Base-by-base conservation (phyloP, 331 rosid species). In the Rhamnella rubrinervis region DNA sequence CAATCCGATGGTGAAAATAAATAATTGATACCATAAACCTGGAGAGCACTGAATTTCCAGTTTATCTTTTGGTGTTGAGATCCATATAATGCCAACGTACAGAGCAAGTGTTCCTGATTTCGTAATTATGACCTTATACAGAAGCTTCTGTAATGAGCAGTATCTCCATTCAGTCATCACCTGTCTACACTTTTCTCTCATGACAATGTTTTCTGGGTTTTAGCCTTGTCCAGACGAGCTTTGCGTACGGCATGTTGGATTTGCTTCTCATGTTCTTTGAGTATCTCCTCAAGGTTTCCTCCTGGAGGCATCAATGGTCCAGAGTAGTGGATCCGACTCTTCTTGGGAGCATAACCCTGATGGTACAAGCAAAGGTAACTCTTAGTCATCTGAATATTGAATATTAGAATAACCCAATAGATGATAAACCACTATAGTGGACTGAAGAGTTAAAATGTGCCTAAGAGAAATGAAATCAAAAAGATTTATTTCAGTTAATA, bases 221-320 rank as follows among this genome's bases (percentile, higher is more conserved):
- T 85, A 66, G 63, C 80, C 81, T 85, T 92, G 58, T 84, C 93
- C 17, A 70, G 14, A 26, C 86, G 87, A 61, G 95, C 91, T 82
- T 89, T 92, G 65, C 95, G 91, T 39, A 86, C 87, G 10, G 91
- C 96, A 55, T 74, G 79, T 77, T 86, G 95, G 76, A 89, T 84
- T 83, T 86, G 85, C 77, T 81, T 89, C 81, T 92, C 96, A 7
- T 89, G 92, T 82, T 89, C 91, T 81, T 86, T 89, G 11, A 89
- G 95, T 88, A 92, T 84, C 68, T 89, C 92, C 70, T 87, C 96
- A 5, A 89, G 76, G 77, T 86, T 78, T 72, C 86, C 91, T 18
- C 83, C 92, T 8, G 77, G 78, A 56, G 87, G 85, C 70, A 92
- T 63, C 78, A 87, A 68, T 5, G 92, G 98, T 65, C 98, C 96